Evolutionary conservation across 192 early-diverging fungal genomes (phyloP).

Genomic region (Phlyctochytrium bullatum): DNA sequence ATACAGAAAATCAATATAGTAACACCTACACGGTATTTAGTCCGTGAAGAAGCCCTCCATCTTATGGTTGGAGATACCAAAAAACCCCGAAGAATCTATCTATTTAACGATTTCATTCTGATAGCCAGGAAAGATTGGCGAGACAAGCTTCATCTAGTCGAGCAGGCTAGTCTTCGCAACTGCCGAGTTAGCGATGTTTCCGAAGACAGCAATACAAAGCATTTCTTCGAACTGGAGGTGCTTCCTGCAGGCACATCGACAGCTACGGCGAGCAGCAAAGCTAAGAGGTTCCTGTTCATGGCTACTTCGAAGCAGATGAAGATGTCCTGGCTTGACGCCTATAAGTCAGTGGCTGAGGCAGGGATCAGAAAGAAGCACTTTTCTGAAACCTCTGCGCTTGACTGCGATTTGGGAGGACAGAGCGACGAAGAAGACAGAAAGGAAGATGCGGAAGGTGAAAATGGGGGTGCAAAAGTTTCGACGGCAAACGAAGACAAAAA

Average conservation of each 20-base stretch:
- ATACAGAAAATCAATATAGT: slow-evolving; percentile 44
- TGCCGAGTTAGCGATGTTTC: slow-evolving; percentile 45
- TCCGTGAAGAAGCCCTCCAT: slow-evolving; percentile 46
- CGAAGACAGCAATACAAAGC: slow-evolving; percentile 21
- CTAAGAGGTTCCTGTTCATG: slow-evolving; percentile 41
- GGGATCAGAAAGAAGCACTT: slow-evolving; percentile 39
- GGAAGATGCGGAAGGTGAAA: slow-evolving; percentile 7
- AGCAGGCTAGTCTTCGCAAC: slow-evolving; percentile 40
- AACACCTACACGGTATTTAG: slow-evolving; percentile 40
- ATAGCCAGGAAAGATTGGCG: slow-evolving; percentile 51
- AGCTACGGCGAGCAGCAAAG: slow-evolving; percentile 5
- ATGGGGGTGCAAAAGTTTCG: not conserved
- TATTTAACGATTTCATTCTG: slow-evolving; percentile 55
- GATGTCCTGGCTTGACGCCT: slow-evolving; percentile 48
- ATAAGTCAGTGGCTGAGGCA: slow-evolving; percentile 30
- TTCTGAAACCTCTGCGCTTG: slow-evolving; percentile 16
- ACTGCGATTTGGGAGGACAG: not conserved
- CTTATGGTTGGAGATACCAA: slow-evolving; percentile 32
- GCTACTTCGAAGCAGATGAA: slow-evolving; percentile 30
- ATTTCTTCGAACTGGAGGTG: slow-evolving; percentile 41
- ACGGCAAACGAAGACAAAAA: not conserved
- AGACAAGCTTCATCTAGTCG: slow-evolving; percentile 48
- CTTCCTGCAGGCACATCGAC: slow-evolving; percentile 23
- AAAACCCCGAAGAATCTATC: slow-evolving; percentile 40
- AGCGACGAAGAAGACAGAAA: slow-evolving; percentile 25